Evolutionary conservation across 352 stramenopile genomes (phyloP).

Genomic region (Phytophthora hibernalis): DNA sequence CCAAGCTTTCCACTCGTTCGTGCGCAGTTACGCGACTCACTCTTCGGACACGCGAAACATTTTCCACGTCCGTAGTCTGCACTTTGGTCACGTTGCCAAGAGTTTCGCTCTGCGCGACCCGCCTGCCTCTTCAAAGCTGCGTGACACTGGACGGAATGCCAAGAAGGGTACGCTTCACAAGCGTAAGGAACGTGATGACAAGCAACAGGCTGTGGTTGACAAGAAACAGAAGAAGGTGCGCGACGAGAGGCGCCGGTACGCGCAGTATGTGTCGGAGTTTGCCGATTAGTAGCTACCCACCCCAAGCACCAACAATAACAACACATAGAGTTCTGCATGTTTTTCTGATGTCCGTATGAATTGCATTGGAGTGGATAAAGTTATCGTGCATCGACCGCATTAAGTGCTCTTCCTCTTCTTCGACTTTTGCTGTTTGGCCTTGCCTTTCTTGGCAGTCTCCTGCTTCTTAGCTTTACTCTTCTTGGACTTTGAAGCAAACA

Average conservation of each 20-base stretch:
- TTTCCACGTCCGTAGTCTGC: conserved; percentile 93
- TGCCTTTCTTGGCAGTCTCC: conserved; percentile 29
- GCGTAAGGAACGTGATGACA: conserved; percentile 82
- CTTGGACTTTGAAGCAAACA: conserved; percentile 43
- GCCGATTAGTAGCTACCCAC: conserved; percentile 46
- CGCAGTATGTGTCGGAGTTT: conserved; percentile 83
- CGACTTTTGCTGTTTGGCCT: conserved; percentile 48
- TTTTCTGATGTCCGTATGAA: conserved; percentile 22
- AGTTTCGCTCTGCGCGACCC: conserved; percentile 92
- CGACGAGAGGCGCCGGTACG: conserved; percentile 69
- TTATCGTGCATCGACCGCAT: conserved; percentile 26
- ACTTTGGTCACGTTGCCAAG: conserved; percentile 95
- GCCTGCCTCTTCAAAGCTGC: conserved; percentile 81
- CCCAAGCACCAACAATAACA: conserved; percentile 14
- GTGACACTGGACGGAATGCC: conserved; percentile 73
- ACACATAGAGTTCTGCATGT: conserved; percentile 31
- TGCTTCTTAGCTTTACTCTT: conserved; percentile 39
- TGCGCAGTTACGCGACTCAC: conserved; percentile 94
- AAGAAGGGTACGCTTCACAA: conserved; percentile 87
- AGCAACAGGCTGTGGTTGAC: conserved; percentile 56
- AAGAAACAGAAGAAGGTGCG: conserved; percentile 70
- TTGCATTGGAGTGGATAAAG: conserved; percentile 30
- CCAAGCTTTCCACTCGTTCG: conserved; percentile 93
- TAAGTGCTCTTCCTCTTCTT: conserved; percentile 60
- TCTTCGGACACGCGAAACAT: conserved; percentile 90